Base-by-base conservation (phyloP, 192 early-diverging fungal genomes). In the Entomortierella lignicola region DNA sequence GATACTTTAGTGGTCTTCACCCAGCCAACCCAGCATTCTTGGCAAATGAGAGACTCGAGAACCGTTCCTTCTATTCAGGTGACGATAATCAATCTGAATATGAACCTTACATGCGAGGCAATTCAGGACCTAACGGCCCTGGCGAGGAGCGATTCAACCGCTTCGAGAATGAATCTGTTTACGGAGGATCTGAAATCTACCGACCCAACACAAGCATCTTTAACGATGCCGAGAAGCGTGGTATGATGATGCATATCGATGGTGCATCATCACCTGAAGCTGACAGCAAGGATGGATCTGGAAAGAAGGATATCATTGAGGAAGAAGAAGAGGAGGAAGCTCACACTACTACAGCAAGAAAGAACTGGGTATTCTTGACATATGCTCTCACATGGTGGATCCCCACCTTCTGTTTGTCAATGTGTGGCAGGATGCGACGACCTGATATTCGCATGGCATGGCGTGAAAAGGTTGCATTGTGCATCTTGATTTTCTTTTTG, bases 401-500 rank as follows among this genome's bases (percentile, higher is more conserved):
- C 42, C 97, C 97, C n/a, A 86, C 87, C 29, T 68, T 65, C 21
- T 87, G 83, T 26, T 66, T 99, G 42, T 58, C 43, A 18, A 87
- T 77, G 67, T 92, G 93, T 71, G 94, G 94, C 26, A 85, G 91
- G 42, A 94, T 97, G 89, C 88, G 90, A 75, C 88, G 89, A 47
- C 85, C 82, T 25, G 93, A 95, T 71, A 85, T 95, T 59, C 93
- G 89, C 47, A 88, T 94, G 83, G 98, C 98, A 10, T 99, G 98
- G 98, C 89, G 98, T 61, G 98, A 99, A 79, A 98, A 99, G 80
- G 87, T 97, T 11, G 93, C 98, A 1, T 85, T 99, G 30, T 96
- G 95, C 70, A 69, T 94, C 66, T 81, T 98, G 60, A 95, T 98
- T 42, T 84, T 91, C 23, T 87, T 95, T 47, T 73, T 96, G 61